Base-by-base conservation (phyloP, 2,329 filamentous ascomycete species). In the Aspergillus sergii region DNA sequence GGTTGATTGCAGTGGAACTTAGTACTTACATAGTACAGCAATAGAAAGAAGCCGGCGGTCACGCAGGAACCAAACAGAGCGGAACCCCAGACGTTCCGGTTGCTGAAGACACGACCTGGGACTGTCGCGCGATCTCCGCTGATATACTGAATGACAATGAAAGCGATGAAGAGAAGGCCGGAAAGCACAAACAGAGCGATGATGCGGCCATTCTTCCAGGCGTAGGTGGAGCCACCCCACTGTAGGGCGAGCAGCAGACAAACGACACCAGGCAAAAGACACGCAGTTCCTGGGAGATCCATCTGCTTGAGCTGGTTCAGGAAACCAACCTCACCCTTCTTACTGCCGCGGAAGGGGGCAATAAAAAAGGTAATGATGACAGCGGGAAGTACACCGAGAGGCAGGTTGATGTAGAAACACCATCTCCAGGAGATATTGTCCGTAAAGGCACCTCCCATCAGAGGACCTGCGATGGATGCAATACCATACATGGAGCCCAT, bases 361-460 rank as follows among this genome's bases (percentile, higher is more conserved):
- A 56, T 62, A 58, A n/a, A 63, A 11, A 19, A 86, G 32, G 21
- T 21, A 21, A 81, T 78, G 16, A 81, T 75, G 1, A 82, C 78
- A 3, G 78, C 71, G n/a, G 77, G 74, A 3, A 79, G 67, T 5
- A 75, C 84, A 0, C 84, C 79, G 48, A 84, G 73, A 19, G 79
- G 72, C 0, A 88, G 76, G 66, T 88, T 88, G 73, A 88, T 83
- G 67, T 89, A 89, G 69, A 85, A 85, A 1, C 77, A 80, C 76
- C 74, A 79, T 39, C 73, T 69, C 77, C 76, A 79, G 12, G 58
- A 57, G 21, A 62, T 58, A 12, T 65, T 59, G 36, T 68, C 65
- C 8, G 62, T 66, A 16, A 71, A 68, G 9, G 60, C 65, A 21
- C 68, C 66, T 2, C 68, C 67, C 43, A 68, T 50, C 30, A 66